Evolutionary conservation across 441 rosid genomes (phyloP), one percentile per base, ranked within the genome.

Genomic region (Jatropha podagrica): DNA sequence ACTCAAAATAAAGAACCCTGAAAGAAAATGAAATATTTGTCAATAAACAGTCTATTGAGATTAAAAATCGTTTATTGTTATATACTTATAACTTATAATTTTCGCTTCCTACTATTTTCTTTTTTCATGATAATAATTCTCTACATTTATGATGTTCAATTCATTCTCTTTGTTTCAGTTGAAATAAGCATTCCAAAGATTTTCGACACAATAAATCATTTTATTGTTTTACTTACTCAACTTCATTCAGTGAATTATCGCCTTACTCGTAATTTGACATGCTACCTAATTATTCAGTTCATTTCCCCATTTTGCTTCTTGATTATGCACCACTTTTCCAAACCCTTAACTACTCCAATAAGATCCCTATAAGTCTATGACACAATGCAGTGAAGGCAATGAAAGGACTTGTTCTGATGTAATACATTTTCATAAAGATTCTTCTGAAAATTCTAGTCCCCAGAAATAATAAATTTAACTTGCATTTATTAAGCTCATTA

Each of bases 281-380:
- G n/a, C 60, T 38, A 38, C 40, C 26, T 32, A 60, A 14, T 64
- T n/a, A 64, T 65, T 66, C 20, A 14, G 38, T 27, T 65, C 40
- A 52, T 49, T 65, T 51, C 69, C 63, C 70, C 27, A 3, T 65
- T 42, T 56, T 15, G 56, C 65, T 44, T 65, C 44, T 38, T 70
- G 51, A 11, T 54, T 20, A 40, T 54, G 37, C 48, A 38, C 18
- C 40, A 41, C 26, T n/a, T 41, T 23, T 48, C 65, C 63, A 67
- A 18, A 11, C 23, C 37, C 52, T 0, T 13, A 27, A 65, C 49
- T 20, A 3, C 10, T 54, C 27, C 11, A 42, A 65, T 23, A 54
- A 67, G 59, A 32, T 1, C 1, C 32, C 32, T 32, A 32, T 32
- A 56, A 48, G 63, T 11, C n/a, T 26, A 59, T 18, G 20, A 49